Evolutionary conservation across 75 land plant genomes (phyloP).

Genomic region (Cunninghamia lanceolata): DNA sequence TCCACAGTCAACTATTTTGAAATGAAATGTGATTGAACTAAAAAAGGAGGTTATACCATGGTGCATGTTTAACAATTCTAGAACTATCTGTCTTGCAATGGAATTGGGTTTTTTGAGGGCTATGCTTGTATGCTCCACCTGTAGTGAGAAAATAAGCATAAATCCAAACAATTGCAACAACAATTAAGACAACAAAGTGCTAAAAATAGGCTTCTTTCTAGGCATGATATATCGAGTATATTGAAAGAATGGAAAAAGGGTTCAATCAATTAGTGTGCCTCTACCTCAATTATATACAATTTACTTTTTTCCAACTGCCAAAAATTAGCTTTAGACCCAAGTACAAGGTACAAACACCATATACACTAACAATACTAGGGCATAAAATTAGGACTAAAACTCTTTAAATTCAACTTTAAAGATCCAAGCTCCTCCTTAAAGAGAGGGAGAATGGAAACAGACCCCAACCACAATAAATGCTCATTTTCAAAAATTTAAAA

Average conservation of each 20-base stretch:
- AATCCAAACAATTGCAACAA: too few relatives aligned
- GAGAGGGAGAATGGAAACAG: background rate
- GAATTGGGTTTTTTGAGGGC: constrained; percentile 39
- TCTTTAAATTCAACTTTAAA: too few relatives aligned
- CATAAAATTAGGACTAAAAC: too few relatives aligned
- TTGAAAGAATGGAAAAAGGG: constrained; percentile 61
- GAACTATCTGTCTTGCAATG: constrained; percentile 90
- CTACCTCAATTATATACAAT: too few relatives aligned
- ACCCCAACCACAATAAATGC: background rate
- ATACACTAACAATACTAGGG: too few relatives aligned
- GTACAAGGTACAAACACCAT: too few relatives aligned
- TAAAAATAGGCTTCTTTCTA: constrained; percentile 48
- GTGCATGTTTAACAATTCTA: constrained; percentile 68
- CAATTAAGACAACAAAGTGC: constrained; percentile 79
- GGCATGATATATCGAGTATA: constrained; percentile 50
- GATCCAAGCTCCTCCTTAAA: background rate
- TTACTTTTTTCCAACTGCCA: background rate
- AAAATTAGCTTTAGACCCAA: background rate
- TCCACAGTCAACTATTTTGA: background rate
- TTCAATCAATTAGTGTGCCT: too few relatives aligned
- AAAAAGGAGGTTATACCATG: constrained; percentile 49
- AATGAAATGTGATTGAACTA: background rate
- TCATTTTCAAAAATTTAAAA: background rate
- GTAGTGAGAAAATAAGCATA: too few relatives aligned
- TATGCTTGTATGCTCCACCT: too few relatives aligned